These are phyloP conservation scores for Protomyces pachydermus DNA, from an alignment of 1,139 yeast genomes.

Conservation along the genomic window DNA sequence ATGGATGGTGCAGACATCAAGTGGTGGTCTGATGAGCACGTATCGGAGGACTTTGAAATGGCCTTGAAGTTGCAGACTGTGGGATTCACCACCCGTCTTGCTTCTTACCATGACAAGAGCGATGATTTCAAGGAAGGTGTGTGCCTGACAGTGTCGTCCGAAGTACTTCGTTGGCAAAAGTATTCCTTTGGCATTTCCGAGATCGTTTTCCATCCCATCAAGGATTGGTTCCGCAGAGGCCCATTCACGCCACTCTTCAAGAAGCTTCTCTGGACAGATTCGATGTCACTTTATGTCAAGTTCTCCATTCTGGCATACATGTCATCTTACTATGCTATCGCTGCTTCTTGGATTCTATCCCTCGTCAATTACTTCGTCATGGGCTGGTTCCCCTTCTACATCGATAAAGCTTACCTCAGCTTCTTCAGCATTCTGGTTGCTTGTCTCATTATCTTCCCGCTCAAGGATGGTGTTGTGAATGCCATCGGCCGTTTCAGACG, in stretches of 20 bases:
- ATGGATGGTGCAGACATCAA: conserved; percentile 27
- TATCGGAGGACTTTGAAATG: conserved; percentile 31
- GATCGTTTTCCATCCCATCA: conserved; percentile 28
- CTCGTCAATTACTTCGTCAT: conserved; percentile 27
- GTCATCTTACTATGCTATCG: conserved; percentile 30
- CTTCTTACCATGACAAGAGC: conserved; percentile 22
- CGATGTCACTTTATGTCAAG: conserved; percentile 29
- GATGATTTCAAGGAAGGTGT: conserved; percentile 31
- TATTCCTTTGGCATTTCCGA: conserved; percentile 30
- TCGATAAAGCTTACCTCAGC: conserved; percentile 28
- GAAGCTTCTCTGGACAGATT: conserved; percentile 19
- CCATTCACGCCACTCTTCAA: conserved; percentile 30
- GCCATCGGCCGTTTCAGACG: conserved; percentile 28
- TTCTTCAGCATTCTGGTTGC: conserved; percentile 27
- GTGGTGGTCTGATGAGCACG: conserved; percentile 31
- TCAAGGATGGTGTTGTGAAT: conserved; percentile 27
- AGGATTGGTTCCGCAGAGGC: conserved; percentile 26
- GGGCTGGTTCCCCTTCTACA: conserved; percentile 29
- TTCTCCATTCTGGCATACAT: conserved; percentile 30
- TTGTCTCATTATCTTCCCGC: conserved; percentile 27
- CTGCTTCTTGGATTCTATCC: conserved; percentile 24
- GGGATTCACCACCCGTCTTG: conserved; percentile 27
- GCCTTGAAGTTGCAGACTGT: conserved; percentile 28
- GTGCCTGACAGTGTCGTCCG: conserved; percentile 30
- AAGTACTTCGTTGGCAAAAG: conserved; percentile 30